Evolutionary conservation across 495 filamentous ascomycete genomes (phyloP), one percentile per base, ranked within the genome.

Genomic region (Penicillium fimorum): DNA sequence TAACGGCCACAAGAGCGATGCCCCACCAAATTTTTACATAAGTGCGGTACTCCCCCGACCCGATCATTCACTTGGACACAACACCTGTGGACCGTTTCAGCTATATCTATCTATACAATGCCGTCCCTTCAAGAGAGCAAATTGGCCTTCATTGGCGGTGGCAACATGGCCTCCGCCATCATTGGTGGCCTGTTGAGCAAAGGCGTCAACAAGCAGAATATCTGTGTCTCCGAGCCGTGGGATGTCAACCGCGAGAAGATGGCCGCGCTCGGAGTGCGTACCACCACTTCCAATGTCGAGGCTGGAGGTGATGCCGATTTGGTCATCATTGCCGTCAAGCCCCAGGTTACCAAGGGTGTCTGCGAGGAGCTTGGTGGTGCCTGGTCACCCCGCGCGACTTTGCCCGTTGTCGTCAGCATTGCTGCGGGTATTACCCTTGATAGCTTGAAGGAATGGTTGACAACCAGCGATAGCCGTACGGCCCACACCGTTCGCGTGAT

Each of bases 281-380:
- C 85, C 15, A 90, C 92, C 0, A 75, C 96, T 0, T 92, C 91
- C 60, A 96, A 85, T 58, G 87, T 95, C 60, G 88, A 92, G 65
- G 85, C 91, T 0, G 91, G 89, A n/a, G 91, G 91, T 77, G 88
- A 94, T 27, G 96, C 92, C 84, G 87, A 96, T 66, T 89, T 96
- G 66, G 87, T 85, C 57, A 87, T 86, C 63, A 86, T 90, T 54
- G 87, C 89, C 55, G 83, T 81, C n/a, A 85, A 89, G 67, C 84
- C 81, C 43, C 72, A 90, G 52, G 82, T 96, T 20, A 85, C 90
- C 15, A 92, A 95, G 73, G 86, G 87, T 25, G 93, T 94, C 5
- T 90, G 96, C 53, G 91, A 96, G 80, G 90, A 96, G 80, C 88
- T 88, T 53, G 92, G 90, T 13, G 89, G 91, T 57, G 89, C 90